Percentiles rank a stretch among this genome's conserved stretches.
Conservation (phyloP, 805 yeast genomes). For the Yarrowia keelungensis region DNA sequence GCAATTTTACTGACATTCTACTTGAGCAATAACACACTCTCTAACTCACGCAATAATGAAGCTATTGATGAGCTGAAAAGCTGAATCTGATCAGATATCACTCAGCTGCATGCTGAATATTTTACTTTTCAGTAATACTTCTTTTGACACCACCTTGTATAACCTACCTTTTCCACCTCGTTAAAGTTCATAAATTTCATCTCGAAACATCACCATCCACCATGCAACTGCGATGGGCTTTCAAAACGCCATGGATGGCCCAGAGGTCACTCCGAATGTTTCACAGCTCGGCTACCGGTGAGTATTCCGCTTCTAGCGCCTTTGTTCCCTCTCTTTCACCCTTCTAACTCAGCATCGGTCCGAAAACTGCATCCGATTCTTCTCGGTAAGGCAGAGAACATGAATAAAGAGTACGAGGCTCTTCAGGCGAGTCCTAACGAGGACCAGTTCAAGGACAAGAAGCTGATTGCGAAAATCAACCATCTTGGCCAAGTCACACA, state of each 20-base stretch:
- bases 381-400: constrained; percentile 55
- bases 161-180: background rate
- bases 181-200: constrained; percentile 21
- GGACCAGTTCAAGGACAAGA: constrained; percentile 54
- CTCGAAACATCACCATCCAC: background rate
- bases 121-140: no score
- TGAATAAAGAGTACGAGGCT: constrained; percentile 53
- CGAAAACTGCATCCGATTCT: constrained; percentile 59
- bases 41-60: background rate
- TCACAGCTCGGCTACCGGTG: constrained; percentile 9
- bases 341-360: constrained; percentile 20
- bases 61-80: background rate
- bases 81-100: background rate
- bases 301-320: background rate
- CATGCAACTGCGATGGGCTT: constrained; percentile 30
- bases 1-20: no score
- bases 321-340: background rate
- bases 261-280: constrained; percentile 4
- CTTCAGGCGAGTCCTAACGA: constrained; percentile 54
- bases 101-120: no score
- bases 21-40: no score
- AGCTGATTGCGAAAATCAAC: constrained; percentile 58
- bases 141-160: background rate
- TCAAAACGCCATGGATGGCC: constrained; percentile 13
- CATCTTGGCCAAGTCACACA: constrained; percentile 55